Conservation (phyloP, 2,329 filamentous ascomycete genomes). For the Onygenales sp. region DNA sequence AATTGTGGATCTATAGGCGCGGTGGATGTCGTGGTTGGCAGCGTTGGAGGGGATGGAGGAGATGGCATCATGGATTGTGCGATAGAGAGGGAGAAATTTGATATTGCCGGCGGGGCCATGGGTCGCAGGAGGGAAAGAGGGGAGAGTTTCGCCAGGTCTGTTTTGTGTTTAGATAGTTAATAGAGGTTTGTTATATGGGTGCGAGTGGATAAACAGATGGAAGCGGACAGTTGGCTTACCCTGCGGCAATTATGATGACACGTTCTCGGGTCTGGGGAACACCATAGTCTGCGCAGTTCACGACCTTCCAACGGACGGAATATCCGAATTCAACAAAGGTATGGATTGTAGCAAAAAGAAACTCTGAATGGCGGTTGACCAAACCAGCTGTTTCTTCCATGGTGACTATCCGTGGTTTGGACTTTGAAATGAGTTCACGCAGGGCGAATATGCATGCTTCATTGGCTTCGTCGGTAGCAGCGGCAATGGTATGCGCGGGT, state of each 20-base stretch:
- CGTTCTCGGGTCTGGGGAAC: constrained; percentile 40
- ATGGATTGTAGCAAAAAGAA: constrained; percentile 51
- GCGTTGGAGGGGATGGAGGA: constrained; percentile 29
- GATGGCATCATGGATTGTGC: constrained; percentile 36
- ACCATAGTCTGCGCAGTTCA: constrained; percentile 42
- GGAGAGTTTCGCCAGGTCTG: constrained; percentile 62
- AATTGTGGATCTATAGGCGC: constrained; percentile 15
- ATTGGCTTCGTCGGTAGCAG: constrained; percentile 57
- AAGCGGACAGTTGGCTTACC: constrained; percentile 27
- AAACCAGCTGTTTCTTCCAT: constrained; percentile 73
- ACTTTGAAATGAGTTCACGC: constrained; percentile 45
- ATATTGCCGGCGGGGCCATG: constrained; percentile 32
- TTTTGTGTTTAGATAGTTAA: not conserved
- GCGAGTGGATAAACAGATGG: not conserved
- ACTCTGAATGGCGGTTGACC: constrained; percentile 42
- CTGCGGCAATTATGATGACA: constrained; percentile 44
- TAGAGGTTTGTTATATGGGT: not conserved
- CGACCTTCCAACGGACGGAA: constrained; percentile 58
- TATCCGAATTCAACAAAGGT: constrained; percentile 58
- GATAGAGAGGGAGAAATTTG: constrained; percentile 21
- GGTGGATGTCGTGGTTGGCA: constrained; percentile 33
- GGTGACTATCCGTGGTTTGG: constrained; percentile 60
- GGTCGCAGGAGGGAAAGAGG: constrained; percentile 54
- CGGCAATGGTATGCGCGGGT: constrained; percentile 53
- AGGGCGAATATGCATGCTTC: constrained; percentile 45